Evolutionary conservation across 148 eudicot genomes (phyloP), one percentile per base, ranked within the genome.

Genomic region (Silene conica): DNA sequence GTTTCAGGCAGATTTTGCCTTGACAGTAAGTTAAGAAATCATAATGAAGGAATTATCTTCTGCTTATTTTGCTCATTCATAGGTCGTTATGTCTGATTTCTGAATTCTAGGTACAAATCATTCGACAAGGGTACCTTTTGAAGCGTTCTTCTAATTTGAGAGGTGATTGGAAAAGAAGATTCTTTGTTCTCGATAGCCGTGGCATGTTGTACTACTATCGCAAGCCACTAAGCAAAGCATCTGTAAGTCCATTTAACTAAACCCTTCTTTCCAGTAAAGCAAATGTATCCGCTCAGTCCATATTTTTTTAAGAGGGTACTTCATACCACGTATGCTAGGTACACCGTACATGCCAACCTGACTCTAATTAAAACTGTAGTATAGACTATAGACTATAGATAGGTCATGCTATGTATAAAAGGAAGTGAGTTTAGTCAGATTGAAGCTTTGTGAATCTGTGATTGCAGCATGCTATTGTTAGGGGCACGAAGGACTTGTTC

Each of bases 121-220:
- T 95, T 67, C 90, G 85, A 71, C 97, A 95, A 89, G 98, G 98
- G 76, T 95, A 95, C 81, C 88, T 95, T 63, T 87, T 86, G 18
- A 95, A 95, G 83, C 96, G 97, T 79, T 95, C 98, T 72, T 90
- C 98, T 52, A 95, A 85, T 80, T 79, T 95, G 85, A 86, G 98
- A 81, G 98, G 81, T 71, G 98, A 95, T 79, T 95, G 97, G 97
- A 95, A 95, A 85, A 83, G 93, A 82, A 86, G 98, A 69, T 95
- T 87, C 73, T 95, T 95, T 84, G 90, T 95, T 72, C 98, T 95
- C 71, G 98, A 95, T 67, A 95, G 89, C 72, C 88, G 96, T 57
- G 98, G 98, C 71, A 90, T 92, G 97, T 70, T 92, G 60, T 95
- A 89, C 80, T 95, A 95, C 81, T 95, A 92, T 77, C 96, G 96